Base-by-base conservation (phyloP, 805 yeast genomes). In the Myxozyma monticola region DNA sequence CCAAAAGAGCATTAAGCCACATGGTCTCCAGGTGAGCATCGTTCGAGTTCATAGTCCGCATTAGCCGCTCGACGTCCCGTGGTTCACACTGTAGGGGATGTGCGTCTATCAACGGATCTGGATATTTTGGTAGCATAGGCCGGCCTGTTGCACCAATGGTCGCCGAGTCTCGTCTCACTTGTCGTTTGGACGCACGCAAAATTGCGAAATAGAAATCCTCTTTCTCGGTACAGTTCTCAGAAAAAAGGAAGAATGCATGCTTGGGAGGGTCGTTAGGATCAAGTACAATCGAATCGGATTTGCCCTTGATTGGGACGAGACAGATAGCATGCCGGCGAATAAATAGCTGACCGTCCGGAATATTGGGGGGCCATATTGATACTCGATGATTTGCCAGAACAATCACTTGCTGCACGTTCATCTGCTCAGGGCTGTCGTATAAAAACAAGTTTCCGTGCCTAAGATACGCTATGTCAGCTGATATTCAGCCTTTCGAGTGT, bases 171-270 rank as follows among this genome's bases (percentile, higher is more conserved):
- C 24, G 17, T 9, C 22, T 26, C 7, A n/a, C 28, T 14, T 22
- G 14, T 9, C 51, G 68, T 52, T 84, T 85, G 0, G 91, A 78
- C 0, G 95, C 95, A 49, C 83, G 74, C n/a, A 91, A 74, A 47
- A 93, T 71, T 0, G 87, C 82, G 67, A 88, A 89, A 65, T 91
- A 93, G 85, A 96, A 83, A 65, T 91, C 96, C 67, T 93, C 99
- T 62, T 91, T 91, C 40, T 84, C 89, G 48, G 76, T 76, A 59
- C 89, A 88, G 42, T 81, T 76, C 59, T 88, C 95, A 37, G 84
- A 78, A 66, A 88, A 87, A 2, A 91, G 67, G 65, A 77, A 91
- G 60, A 78, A 78, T 4, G 76, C 64, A 49, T 61, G 60, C n/a
- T 63, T 60, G 1, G 76, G 73, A 2, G 67, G 51, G 21, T 64